Evolutionary conservation across 2,329 filamentous ascomycete species (phyloP).

Genomic region (Monosporascus ibericus): DNA sequence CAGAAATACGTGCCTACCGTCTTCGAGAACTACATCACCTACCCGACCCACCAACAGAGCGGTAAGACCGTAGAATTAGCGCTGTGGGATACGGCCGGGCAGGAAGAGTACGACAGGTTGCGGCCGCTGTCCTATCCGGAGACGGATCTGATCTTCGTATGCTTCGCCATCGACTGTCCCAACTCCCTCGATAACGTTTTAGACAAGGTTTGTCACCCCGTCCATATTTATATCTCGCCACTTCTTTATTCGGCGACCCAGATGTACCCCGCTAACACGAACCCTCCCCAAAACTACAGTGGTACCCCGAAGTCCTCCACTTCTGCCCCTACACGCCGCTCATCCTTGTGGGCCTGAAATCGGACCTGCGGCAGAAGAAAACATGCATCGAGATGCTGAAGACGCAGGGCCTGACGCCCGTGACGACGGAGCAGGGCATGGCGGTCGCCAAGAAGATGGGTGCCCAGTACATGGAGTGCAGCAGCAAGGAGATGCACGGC

Average conservation of each 20-base stretch:
- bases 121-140: conserved; percentile 95
- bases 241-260: not conserved
- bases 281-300: conserved; percentile 46
- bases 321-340: conserved; percentile 97
- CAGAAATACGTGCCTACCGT: conserved; percentile 99
- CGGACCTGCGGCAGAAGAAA: conserved; percentile 89
- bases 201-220: conserved; percentile 70
- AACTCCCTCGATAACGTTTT: conserved; percentile 97
- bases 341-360: conserved; percentile 93
- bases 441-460: conserved; percentile 89
- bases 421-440: conserved; percentile 84
- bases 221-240: not conserved
- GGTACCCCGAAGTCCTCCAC: conserved; percentile 98
- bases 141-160: conserved; percentile 96
- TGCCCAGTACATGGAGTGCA: conserved; percentile 95
- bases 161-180: conserved; percentile 97
- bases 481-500: conserved; percentile 92
- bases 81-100: conserved; percentile 96
- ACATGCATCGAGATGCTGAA: conserved; percentile 98
- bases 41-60: conserved; percentile 78
- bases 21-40: conserved; percentile 99
- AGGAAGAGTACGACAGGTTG: conserved; percentile 96
- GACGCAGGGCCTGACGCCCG: conserved; percentile 91
- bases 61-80: conserved; percentile 96
- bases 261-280: conserved; percentile 17